Evolutionary conservation across 139 green algal genomes (phyloP), one percentile per base, ranked within the genome.

Genomic region (Parachlorella kessleri): DNA sequence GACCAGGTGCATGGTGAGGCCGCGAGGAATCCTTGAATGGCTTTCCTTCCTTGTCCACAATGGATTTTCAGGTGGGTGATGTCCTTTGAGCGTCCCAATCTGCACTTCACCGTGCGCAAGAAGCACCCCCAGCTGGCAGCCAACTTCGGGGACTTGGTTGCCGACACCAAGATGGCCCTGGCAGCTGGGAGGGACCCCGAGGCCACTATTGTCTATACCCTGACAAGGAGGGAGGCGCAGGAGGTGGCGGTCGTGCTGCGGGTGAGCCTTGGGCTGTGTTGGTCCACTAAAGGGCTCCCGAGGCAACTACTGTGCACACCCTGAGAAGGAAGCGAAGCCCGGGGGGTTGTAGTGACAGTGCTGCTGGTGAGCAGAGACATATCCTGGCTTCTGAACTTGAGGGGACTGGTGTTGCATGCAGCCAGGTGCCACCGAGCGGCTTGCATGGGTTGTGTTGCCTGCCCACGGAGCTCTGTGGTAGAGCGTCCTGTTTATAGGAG

Each of bases 41-140:
- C n/a, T n/a, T n/a, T n/a, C n/a, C n/a, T n/a, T n/a, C n/a, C n/a
- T n/a, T n/a, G n/a, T n/a, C n/a, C n/a, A n/a, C n/a, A n/a, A n/a
- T n/a, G n/a, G n/a, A n/a, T n/a, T 64, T 38, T 21, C 74, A 80
- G 76, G 38, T 80, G 70, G 68, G 77, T 92, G 32, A 82, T 87
- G 82, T 78, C 78, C 23, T 93, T 93, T 53, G 82, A 92, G 79
- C 86, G 89, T 2, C 66, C 65, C 72, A 93, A 93, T 85, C 79
- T 93, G 55, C 77, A 85, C 68, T 82, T 92, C 48, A 41, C 65
- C 33, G 89, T 87, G 42, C 35, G 37, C 26, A 35, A 66, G n/a
- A 89, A 89, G 63, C 48, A 40, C 7, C 37, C 36, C 23, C 14
- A 53, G n/a, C 67, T 55, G 39, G 42, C 64, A 1, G 53, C 55